Evolutionary conservation across 768 basidiomycete species (phyloP).

Genomic region (Collybiopsis confluens): DNA sequence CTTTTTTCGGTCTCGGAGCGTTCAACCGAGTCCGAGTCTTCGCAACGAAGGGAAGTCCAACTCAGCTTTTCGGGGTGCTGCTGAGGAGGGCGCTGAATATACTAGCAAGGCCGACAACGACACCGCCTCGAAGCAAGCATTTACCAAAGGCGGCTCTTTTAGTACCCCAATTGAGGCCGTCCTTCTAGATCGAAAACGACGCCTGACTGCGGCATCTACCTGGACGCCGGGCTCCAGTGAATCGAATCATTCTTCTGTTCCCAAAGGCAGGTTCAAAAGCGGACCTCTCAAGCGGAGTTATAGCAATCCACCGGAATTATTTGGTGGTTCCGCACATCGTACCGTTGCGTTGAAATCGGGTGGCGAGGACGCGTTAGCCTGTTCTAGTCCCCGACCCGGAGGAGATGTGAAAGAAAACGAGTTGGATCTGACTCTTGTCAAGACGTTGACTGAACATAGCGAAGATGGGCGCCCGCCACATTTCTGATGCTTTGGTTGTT

Average conservation of each 20-base stretch:
- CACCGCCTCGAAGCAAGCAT: too few relatives aligned
- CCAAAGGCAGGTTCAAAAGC: not conserved
- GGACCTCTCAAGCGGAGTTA: not conserved
- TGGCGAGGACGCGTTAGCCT: too few relatives aligned
- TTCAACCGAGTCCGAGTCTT: slow-evolving; percentile 34
- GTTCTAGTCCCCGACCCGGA: too few relatives aligned
- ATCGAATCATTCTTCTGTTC: not conserved
- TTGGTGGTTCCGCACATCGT: not conserved
- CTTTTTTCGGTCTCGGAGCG: slow-evolving; percentile 35
- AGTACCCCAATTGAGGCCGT: not conserved
- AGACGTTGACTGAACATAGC: too few relatives aligned
- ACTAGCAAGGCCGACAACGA: too few relatives aligned
- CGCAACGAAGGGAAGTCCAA: too few relatives aligned
- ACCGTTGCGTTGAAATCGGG: not conserved
- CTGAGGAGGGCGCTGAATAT: too few relatives aligned
- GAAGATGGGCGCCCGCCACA: too few relatives aligned
- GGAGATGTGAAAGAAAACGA: too few relatives aligned
- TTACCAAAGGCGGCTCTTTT: slow-evolving; percentile 9
- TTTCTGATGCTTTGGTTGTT: too few relatives aligned
- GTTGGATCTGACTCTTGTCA: too few relatives aligned
- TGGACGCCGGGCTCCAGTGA: not conserved
- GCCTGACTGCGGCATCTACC: not conserved
- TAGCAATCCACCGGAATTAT: not conserved
- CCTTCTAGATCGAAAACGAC: not conserved
- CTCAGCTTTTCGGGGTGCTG: too few relatives aligned